Evolutionary conservation across 148 eudicot genomes (phyloP), one percentile per base, ranked within the genome.

Genomic region (Vaccinium myrtillus): DNA sequence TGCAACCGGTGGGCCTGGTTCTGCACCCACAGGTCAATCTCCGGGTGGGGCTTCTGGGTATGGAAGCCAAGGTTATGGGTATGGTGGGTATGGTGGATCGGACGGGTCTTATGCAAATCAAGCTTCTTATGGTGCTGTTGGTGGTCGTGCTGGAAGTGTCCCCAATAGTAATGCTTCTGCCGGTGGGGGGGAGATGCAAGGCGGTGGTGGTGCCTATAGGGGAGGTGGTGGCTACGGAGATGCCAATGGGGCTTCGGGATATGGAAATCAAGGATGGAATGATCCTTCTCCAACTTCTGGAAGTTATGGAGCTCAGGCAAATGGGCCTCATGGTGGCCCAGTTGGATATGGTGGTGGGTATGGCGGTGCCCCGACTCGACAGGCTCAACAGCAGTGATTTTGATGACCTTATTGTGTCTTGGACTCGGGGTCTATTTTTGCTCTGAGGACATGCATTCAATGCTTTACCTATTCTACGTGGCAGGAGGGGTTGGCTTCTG

Each of bases 41-140:
- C 92, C 94, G 32, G 86, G 88, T 55, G 93, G 88, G 15, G 90
- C 91, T 36, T 85, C 94, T 69, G 98, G 94, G 18, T 94, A 93
- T 82, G 98, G 97, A 48, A 91, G 63, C 84, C 99, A 96, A 83
- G 94, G 91, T 84, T 94, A 94, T 89, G 98, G 94, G 27, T 94
- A 94, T 82, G 93, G 96, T 85, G 87, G 88, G 16, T 92, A 92
- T 89, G 95, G 94, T 77, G 93, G 94, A 67, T 76, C 36, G 77
- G 98, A 91, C 48, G 98, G 91, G 3, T 86, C 87, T 58, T 91
- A 93, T 81, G 91, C 90, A 21, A 90, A 83, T 86, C 92, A 83
- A 81, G 87, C 88, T 85, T 89, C 80, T 21, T 91, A 90, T 85
- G 92, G 91, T 46, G 87, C 88, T 79, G 83, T 82, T 70, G 91